Percentiles rank a stretch among this genome's conserved stretches.
Conservation (phyloP, 495 filamentous ascomycete species). For the Cetradonia linearis region DNA sequence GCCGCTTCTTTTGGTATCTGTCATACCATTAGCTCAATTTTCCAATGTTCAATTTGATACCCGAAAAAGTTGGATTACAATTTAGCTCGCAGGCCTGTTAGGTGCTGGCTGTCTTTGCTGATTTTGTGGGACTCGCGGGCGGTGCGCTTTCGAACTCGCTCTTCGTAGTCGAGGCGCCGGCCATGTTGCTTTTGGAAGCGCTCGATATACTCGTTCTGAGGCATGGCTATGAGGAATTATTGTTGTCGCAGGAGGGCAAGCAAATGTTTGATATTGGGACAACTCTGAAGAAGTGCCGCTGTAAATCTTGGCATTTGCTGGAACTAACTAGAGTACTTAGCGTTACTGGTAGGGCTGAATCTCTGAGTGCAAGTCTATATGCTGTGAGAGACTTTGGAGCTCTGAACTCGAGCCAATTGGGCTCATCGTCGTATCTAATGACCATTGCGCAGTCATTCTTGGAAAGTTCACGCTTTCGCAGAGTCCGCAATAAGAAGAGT, state of each 20-base stretch:
- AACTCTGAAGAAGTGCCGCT: background rate
- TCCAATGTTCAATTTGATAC: background rate
- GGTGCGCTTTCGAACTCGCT: conserved; percentile 74
- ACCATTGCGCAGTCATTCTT: too few species aligned
- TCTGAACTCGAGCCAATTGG: too few species aligned
- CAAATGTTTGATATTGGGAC: background rate
- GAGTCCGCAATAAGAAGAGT: too few species aligned
- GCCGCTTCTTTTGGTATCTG: conserved; percentile 75
- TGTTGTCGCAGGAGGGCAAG: background rate
- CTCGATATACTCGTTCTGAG: conserved; percentile 61
- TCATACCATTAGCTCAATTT: background rate
- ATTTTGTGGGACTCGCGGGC: conserved; percentile 81
- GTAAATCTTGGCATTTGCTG: conserved; percentile 9
- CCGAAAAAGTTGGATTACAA: conserved; percentile 30
- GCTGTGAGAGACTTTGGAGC: too few species aligned
- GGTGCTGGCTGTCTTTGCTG: conserved; percentile 80
- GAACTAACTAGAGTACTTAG: too few species aligned
- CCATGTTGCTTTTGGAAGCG: conserved; percentile 74
- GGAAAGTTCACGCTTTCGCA: too few species aligned
- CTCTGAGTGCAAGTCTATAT: background rate
- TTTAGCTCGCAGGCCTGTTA: conserved; percentile 86
- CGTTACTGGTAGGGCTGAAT: background rate
- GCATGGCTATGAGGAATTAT: background rate
- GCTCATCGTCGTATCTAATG: too few species aligned
- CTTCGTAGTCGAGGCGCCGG: conserved; percentile 79